Percentiles rank a stretch among this genome's conserved stretches.
These are phyloP conservation scores for Ustilago bromivora DNA, from an alignment of 1,284 basidiomycete species.

Conservation along the genomic window DNA sequence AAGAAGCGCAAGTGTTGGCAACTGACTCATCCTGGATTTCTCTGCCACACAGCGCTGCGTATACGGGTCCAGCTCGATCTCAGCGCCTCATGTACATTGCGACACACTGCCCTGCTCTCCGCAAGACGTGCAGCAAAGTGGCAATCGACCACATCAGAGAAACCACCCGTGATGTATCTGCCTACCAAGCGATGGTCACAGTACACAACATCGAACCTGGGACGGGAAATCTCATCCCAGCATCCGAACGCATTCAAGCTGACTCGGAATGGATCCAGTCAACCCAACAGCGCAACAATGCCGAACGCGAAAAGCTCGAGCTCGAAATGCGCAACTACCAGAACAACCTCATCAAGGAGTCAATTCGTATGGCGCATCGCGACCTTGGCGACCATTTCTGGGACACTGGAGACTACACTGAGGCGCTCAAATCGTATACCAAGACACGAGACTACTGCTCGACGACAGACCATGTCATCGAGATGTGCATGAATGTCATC, in stretches of 20 bases:
- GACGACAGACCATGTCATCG: constrained; percentile 83
- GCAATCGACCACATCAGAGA: constrained; percentile 46
- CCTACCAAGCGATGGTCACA: constrained; percentile 40
- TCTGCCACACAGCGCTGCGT: constrained; percentile 14
- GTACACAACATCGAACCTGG: constrained; percentile 49
- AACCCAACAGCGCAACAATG: constrained; percentile 75
- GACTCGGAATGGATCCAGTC: constrained; percentile 78
- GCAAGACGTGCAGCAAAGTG: constrained; percentile 38
- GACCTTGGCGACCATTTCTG: constrained; percentile 84
- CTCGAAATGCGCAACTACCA: constrained; percentile 88
- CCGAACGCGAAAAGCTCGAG: constrained; percentile 80
- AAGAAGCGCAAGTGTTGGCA: not conserved
- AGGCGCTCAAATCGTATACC: constrained; percentile 81
- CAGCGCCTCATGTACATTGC: constrained; percentile 54
- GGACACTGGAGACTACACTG: constrained; percentile 77
- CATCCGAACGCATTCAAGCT: constrained; percentile 23
- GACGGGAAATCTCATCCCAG: constrained; percentile 26
- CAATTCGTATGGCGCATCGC: constrained; percentile 87
- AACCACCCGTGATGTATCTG: constrained; percentile 36
- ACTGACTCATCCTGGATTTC: not conserved
- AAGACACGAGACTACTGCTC: constrained; percentile 88
- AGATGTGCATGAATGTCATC: constrained; percentile 73
- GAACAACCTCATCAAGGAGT: constrained; percentile 93
- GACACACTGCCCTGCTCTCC: constrained; percentile 39
- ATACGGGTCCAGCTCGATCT: constrained; percentile 36